phyloP scores from a whole-genome alignment of 2,329 filamentous ascomycete species.

The Cercospora sp. region DNA sequence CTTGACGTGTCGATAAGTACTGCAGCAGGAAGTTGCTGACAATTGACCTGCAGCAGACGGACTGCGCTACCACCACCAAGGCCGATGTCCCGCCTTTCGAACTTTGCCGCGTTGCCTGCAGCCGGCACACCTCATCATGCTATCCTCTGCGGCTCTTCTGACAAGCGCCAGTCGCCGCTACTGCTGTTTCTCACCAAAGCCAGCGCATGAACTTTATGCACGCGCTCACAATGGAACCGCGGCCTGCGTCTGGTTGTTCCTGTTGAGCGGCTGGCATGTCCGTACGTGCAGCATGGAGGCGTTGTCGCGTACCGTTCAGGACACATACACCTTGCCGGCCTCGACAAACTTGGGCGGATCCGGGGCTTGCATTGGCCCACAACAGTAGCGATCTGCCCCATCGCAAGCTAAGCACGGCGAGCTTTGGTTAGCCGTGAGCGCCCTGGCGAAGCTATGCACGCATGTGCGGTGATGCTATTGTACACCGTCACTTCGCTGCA shows the following conservation, averaged over 20 bases:
- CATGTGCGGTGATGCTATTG: neutral
- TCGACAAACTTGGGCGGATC: neutral
- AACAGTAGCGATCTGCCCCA: neutral
- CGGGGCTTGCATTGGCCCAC: neutral
- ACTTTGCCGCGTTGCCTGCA: neutral
- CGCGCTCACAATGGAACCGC: neutral
- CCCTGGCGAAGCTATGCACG: neutral
- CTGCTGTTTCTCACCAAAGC: slow-evolving; percentile 1
- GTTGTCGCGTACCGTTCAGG: neutral
- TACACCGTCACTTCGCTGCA: neutral
- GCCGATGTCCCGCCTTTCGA: neutral
- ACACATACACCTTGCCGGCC: neutral
- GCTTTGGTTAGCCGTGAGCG: neutral
- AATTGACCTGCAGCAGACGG: neutral
- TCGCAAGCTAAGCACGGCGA: neutral
- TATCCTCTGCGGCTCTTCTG: neutral
- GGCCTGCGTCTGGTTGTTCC: neutral
- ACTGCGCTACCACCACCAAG: neutral
- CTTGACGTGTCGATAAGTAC: neutral
- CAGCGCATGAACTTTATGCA: slow-evolving; percentile 9
- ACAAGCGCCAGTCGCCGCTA: slow-evolving; percentile 1
- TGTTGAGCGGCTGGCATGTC: neutral
- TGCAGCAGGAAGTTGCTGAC: neutral
- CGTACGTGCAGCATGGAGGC: neutral
- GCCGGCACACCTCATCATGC: neutral